Evolutionary conservation across 768 basidiomycete genomes (phyloP).

Genomic region (Paxillus involutus): DNA sequence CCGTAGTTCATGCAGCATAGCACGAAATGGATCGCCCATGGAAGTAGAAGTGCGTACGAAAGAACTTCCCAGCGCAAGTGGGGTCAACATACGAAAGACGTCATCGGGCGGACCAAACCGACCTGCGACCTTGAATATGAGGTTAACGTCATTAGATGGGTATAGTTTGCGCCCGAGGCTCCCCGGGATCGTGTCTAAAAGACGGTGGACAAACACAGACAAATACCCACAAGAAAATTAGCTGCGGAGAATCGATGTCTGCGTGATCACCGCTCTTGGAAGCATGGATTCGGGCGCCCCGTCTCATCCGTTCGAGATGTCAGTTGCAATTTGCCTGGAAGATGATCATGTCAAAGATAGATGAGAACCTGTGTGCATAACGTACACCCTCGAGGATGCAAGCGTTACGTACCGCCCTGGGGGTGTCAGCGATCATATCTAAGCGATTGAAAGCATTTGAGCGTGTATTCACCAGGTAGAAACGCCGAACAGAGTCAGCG

Average conservation of each 20-base stretch:
- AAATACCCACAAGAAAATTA: not conserved
- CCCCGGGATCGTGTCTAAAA: conserved; percentile 4
- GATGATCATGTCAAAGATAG: conserved; percentile 2
- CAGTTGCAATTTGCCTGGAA: not conserved
- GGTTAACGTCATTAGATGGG: conserved; percentile 9
- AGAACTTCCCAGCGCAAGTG: not conserved
- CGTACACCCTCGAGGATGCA: not conserved
- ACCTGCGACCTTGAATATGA: not conserved
- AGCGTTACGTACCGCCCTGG: not conserved
- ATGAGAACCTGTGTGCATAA: not conserved
- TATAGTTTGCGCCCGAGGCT: conserved; percentile 13
- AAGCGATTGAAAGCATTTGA: not conserved
- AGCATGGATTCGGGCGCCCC: not conserved
- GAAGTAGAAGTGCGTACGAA: conserved; percentile 1
- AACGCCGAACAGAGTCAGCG: not conserved
- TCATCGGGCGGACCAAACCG: conserved; percentile 21
- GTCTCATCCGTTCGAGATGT: not conserved
- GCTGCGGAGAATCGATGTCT: conserved; percentile 11
- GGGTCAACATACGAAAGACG: conserved; percentile 9
- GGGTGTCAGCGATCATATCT: not conserved
- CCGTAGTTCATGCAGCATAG: not conserved
- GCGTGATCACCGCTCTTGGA: not conserved
- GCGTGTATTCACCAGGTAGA: not conserved
- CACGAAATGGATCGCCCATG: not conserved
- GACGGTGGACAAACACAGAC: conserved; percentile 9